Conservation (phyloP, 2,329 filamentous ascomycete genomes). For the Beauveria medogensis region DNA sequence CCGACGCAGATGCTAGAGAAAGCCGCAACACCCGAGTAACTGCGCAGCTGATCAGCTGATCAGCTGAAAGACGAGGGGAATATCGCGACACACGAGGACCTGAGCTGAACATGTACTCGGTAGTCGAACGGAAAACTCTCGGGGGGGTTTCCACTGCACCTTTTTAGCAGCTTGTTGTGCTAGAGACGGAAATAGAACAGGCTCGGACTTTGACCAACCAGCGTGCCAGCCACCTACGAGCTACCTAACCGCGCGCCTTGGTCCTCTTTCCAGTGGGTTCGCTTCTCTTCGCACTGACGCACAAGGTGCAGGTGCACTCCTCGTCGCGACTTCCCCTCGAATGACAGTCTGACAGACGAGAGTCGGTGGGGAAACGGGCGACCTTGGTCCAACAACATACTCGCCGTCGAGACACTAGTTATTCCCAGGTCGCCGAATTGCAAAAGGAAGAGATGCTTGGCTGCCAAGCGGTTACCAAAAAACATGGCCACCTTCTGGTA, state of each 20-base stretch:
- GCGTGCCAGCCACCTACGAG: neutral
- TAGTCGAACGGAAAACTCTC: neutral
- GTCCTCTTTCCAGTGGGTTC: constrained; percentile 1
- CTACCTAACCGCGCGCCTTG: constrained; percentile 7
- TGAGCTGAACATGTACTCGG: neutral
- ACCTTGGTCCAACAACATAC: neutral
- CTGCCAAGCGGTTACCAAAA: no score
- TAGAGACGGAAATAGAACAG: neutral
- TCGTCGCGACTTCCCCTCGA: neutral
- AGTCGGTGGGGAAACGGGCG: neutral
- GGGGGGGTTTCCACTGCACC: neutral
- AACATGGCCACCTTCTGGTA: no score
- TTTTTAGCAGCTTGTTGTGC: neutral
- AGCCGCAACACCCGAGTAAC: neutral
- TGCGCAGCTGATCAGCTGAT: neutral
- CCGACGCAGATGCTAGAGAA: neutral
- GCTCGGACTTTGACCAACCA: neutral
- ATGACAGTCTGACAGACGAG: neutral
- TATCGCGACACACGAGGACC: no score
- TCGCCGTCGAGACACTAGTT: neutral
- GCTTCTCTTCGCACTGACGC: neutral
- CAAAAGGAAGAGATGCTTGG: neutral
- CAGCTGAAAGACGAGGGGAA: neutral
- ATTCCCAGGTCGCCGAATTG: neutral
- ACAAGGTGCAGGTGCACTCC: neutral